These are phyloP conservation scores for Gliomastix tumulicola DNA, from an alignment of 2,329 filamentous ascomycete genomes.

Conservation along the genomic window DNA sequence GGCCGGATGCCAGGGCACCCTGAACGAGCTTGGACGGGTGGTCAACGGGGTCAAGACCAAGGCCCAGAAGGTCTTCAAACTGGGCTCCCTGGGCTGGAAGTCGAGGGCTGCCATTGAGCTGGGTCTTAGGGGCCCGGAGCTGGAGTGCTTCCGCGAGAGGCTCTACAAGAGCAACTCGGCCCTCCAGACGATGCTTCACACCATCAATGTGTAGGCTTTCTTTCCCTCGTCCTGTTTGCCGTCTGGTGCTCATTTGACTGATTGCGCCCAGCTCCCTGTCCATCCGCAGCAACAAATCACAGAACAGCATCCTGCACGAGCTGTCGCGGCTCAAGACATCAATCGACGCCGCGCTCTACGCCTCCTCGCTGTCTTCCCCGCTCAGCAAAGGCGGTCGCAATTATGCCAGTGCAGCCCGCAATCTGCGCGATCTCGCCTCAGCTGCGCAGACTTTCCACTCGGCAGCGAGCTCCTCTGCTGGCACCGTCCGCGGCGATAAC, in stretches of 20 bases:
- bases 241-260: not conserved
- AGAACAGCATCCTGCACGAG: conserved; percentile 9
- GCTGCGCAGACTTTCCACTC: conserved; percentile 15
- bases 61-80: too few relatives aligned
- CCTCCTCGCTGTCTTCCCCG: conserved; percentile 9
- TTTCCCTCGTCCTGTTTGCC: not conserved
- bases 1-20: conserved; percentile 9
- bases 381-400: conserved; percentile 5
- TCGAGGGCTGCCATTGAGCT: conserved; percentile 8
- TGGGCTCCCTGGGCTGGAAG: too few relatives aligned
- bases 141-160: conserved; percentile 13
- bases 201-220: conserved; percentile 11
- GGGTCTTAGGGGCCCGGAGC: conserved; percentile 8
- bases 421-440: conserved; percentile 12
- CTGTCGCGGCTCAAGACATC: conserved; percentile 10
- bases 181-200: conserved; percentile 16
- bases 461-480: conserved; percentile 12
- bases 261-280: conserved; percentile 7
- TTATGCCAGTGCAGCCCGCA: conserved; percentile 3
- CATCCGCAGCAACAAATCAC: conserved; percentile 8
- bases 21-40: conserved; percentile 9
- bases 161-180: conserved; percentile 16
- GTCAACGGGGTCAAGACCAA: conserved; percentile 6
- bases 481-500: conserved; percentile 6
- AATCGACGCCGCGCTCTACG: conserved; percentile 8